Conservation (phyloP, 306 rosid species). For the Dryas octopetala region DNA sequence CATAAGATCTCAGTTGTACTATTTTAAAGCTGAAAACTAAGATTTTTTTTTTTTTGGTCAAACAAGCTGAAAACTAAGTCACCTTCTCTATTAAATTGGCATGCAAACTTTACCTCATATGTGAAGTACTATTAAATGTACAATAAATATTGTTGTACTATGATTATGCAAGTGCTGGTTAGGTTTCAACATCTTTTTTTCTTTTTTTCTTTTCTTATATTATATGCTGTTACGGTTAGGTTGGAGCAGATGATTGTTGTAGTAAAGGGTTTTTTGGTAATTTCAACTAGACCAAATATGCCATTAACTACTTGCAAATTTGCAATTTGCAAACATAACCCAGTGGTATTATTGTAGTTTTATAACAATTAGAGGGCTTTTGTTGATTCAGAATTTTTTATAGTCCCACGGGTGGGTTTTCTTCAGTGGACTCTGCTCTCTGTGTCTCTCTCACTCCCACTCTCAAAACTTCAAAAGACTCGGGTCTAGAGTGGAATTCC, state of each 20-base stretch:
- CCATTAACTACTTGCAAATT: not conserved
- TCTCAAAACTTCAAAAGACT: constrained; percentile 12
- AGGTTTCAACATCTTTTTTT: not conserved
- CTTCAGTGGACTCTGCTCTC: constrained; percentile 9
- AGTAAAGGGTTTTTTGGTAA: not conserved
- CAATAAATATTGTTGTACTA: not conserved
- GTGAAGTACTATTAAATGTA: not conserved
- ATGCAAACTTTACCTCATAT: not conserved
- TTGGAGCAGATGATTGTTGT: not conserved
- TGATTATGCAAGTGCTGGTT: not conserved
- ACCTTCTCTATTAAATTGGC: not conserved
- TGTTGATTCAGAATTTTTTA: constrained; percentile 22
- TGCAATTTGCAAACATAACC: not conserved
- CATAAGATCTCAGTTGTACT: not conserved
- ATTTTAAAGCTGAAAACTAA: not conserved
- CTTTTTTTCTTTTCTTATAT: not conserved
- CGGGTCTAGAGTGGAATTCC: constrained; percentile 31
- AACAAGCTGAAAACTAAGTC: not conserved
- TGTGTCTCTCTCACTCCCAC: not conserved
- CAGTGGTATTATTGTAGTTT: constrained; percentile 51
- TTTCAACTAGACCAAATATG: not conserved
- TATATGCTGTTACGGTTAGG: not conserved
- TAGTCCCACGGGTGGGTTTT: constrained; percentile 23
- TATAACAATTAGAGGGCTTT: constrained; percentile 29
- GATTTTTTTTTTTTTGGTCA: not conserved